Evolutionary conservation across 2,329 filamentous ascomycete species (phyloP).

Genomic region (Talaromyces sp.): DNA sequence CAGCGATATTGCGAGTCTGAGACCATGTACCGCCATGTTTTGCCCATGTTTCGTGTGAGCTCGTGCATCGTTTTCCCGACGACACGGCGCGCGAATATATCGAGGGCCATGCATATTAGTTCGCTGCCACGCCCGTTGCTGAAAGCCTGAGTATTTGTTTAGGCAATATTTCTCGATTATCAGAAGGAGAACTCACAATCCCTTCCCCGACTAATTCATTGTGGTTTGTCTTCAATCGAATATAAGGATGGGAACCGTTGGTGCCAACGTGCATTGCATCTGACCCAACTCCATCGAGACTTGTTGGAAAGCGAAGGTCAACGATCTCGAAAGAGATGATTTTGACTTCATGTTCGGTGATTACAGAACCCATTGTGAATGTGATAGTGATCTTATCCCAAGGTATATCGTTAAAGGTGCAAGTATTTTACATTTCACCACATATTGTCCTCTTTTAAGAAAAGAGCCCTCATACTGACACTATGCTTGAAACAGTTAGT

Average conservation of each 20-base stretch:
- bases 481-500: not conserved
- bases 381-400: not conserved
- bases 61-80: conserved; percentile 70
- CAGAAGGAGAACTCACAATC: not conserved
- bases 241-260: conserved; percentile 15
- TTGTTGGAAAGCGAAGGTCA: conserved; percentile 50
- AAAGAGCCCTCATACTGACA: not conserved
- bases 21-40: conserved; percentile 91
- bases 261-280: conserved; percentile 19
- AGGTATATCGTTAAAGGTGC: not conserved
- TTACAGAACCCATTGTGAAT: not conserved
- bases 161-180: not conserved
- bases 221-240: conserved; percentile 19
- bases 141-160: conserved; percentile 34
- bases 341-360: conserved; percentile 62
- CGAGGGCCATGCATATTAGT: conserved; percentile 80
- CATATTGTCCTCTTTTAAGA: not conserved
- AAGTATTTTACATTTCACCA: not conserved
- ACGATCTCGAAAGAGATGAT: conserved; percentile 88
- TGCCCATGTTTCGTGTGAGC: conserved; percentile 74
- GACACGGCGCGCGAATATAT: conserved; percentile 71
- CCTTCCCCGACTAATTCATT: not conserved
- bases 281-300: conserved; percentile 50
- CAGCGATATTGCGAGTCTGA: conserved; percentile 84
- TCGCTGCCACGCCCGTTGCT: conserved; percentile 72